Conservation (phyloP, 2,329 filamentous ascomycete genomes). For the Calonectria pseudoturangicola region DNA sequence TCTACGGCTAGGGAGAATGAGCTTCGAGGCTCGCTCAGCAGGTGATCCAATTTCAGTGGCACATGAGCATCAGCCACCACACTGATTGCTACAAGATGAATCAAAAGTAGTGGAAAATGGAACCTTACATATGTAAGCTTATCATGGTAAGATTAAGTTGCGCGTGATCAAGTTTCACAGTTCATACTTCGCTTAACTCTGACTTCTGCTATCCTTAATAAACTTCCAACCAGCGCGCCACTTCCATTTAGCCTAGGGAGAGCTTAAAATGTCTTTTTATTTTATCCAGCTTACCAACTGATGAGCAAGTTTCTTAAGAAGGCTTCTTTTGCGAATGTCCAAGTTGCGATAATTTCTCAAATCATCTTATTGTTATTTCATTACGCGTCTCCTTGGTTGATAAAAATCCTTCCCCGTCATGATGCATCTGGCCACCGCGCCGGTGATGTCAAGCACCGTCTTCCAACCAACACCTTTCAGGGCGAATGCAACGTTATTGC, state of each 20-base stretch:
- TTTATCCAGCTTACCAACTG: too few relatives aligned
- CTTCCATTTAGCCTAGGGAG: neutral
- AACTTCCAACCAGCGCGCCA: too few relatives aligned
- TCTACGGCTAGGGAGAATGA: too few relatives aligned
- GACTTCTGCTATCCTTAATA: neutral
- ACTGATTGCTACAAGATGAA: neutral
- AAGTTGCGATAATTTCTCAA: too few relatives aligned
- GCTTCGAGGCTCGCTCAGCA: too few relatives aligned
- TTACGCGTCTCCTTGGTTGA: constrained; percentile 1
- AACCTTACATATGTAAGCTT: constrained; percentile 11
- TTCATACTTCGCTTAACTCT: neutral
- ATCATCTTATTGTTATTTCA: neutral
- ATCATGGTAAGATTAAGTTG: constrained; percentile 1
- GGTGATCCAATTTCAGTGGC: too few relatives aligned
- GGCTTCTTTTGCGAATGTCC: neutral
- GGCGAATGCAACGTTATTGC: constrained; percentile 3
- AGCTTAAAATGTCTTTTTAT: neutral
- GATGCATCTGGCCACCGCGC: neutral
- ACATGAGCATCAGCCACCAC: too few relatives aligned
- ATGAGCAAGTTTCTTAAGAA: neutral
- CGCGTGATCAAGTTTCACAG: neutral
- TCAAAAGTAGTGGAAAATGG: neutral
- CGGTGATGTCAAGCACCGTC: neutral
- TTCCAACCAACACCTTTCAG: constrained; percentile 8
- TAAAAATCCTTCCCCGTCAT: too few relatives aligned